Conservation (phyloP, 129 eudicot genomes). For the Erigeron canadensis region DNA sequence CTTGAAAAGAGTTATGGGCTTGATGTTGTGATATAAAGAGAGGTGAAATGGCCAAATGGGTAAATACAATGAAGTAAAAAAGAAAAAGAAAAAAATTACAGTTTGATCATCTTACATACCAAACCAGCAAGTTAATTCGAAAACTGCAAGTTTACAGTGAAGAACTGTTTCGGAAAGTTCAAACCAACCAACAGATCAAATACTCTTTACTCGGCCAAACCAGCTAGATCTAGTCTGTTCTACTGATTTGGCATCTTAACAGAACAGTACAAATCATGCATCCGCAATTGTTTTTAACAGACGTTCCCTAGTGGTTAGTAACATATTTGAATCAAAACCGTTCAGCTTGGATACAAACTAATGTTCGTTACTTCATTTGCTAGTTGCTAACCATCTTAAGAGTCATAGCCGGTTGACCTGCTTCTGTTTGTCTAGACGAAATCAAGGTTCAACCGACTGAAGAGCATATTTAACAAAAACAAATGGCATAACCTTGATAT, state of each 20-base stretch:
- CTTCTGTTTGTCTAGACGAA: no score
- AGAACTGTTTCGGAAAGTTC: neutral
- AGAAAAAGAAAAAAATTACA: neutral
- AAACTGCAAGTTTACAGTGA: no score
- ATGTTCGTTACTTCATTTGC: neutral
- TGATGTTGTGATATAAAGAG: neutral
- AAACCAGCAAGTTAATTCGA: no score
- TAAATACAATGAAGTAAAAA: neutral
- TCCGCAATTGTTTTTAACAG: no score
- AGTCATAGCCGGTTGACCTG: neutral
- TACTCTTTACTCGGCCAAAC: neutral
- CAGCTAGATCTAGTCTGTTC: neutral
- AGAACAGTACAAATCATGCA: neutral
- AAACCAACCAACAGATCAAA: neutral
- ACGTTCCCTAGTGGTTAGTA: no score
- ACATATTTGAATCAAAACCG: neutral
- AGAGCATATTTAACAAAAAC: no score
- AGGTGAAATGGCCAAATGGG: neutral
- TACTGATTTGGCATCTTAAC: neutral
- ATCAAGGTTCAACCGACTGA: no score
- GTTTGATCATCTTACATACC: neutral
- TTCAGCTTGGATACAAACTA: neutral
- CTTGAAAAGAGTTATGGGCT: slow-evolving; percentile 31
- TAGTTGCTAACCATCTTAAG: neutral
- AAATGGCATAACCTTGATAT: no score